Percentiles rank a stretch among this genome's conserved stretches.
Conservation (phyloP, 1,139 yeast species). For the Kodamaea sp. region DNA sequence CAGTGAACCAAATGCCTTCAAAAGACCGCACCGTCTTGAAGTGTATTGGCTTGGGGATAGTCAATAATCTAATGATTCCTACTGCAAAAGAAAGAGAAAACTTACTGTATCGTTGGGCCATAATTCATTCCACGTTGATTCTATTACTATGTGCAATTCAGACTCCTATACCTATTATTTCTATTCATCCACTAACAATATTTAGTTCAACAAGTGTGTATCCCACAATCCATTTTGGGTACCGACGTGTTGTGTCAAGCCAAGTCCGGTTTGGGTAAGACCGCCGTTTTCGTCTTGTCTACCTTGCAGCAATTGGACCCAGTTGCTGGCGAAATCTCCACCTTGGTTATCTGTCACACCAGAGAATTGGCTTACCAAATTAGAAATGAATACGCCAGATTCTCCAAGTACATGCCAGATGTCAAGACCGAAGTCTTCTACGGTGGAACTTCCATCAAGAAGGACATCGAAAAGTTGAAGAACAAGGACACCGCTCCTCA, state of each 20-base stretch:
- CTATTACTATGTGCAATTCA: background rate
- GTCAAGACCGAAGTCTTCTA: conserved; percentile 95
- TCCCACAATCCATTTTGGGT: conserved; percentile 97
- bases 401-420: conserved; percentile 98
- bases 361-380: conserved; percentile 99
- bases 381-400: conserved; percentile 95
- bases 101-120: conserved; percentile 1
- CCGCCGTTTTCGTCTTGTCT: conserved; percentile 95
- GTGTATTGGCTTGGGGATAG: too few relatives aligned
- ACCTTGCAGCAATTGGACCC: conserved; percentile 98
- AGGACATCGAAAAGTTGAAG: conserved; percentile 86
- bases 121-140: too few relatives aligned
- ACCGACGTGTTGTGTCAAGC: conserved; percentile 98
- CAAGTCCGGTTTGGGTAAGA: conserved; percentile 98
- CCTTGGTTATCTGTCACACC: conserved; percentile 94
- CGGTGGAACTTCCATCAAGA: conserved; percentile 89
- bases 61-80: too few relatives aligned
- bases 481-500: conserved; percentile 96
- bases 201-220: conserved; percentile 95
- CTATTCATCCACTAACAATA: conserved; percentile 19
- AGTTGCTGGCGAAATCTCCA: conserved; percentile 93
- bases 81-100: too few relatives aligned
- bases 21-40: too few relatives aligned
- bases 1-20: too few relatives aligned
- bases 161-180: background rate